Percentiles rank a stretch among this genome's conserved stretches.
phyloP scores from a whole-genome alignment of 2,329 filamentous ascomycete genomes.

The Fusarium caatingaense region DNA sequence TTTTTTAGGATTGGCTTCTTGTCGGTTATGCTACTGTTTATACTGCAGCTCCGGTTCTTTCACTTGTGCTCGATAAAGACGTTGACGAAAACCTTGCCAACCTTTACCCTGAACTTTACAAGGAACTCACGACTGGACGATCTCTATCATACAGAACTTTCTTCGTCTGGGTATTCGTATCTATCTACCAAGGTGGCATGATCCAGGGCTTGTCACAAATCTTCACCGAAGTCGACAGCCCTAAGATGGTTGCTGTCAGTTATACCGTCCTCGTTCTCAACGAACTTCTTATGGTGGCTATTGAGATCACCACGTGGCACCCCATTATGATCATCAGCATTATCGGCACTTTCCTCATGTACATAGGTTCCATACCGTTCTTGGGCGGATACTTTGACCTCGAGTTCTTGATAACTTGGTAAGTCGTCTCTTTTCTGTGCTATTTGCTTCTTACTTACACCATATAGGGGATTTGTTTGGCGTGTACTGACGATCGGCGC shows the following conservation, averaged over 20 bases:
- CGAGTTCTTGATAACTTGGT: constrained; percentile 77
- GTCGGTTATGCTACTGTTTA: constrained; percentile 97
- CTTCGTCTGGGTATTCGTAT: constrained; percentile 95
- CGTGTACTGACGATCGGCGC: constrained; percentile 82
- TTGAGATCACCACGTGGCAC: constrained; percentile 97
- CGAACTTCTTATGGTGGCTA: constrained; percentile 96
- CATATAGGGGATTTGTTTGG: constrained; percentile 83
- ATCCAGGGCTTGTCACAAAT: constrained; percentile 96
- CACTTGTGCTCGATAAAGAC: constrained; percentile 92
- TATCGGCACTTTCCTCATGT: constrained; percentile 84
- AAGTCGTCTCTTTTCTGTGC: constrained; percentile 47
- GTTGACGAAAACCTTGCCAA: constrained; percentile 95
- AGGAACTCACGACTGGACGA: constrained; percentile 90
- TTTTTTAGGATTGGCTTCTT: constrained; percentile 86
- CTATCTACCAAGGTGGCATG: constrained; percentile 92
- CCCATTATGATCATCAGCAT: constrained; percentile 89
- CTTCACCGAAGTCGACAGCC: constrained; percentile 79
- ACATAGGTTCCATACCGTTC: constrained; percentile 85
- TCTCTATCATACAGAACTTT: constrained; percentile 93
- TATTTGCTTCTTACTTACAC: constrained; percentile 28
- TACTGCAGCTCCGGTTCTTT: constrained; percentile 92
- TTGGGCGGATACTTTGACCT: constrained; percentile 92
- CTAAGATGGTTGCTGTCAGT: constrained; percentile 86
- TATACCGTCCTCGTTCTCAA: constrained; percentile 95
- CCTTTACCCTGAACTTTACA: constrained; percentile 96